Conservation (phyloP, 106 monocot species). For the Hemerocallis citrina region DNA sequence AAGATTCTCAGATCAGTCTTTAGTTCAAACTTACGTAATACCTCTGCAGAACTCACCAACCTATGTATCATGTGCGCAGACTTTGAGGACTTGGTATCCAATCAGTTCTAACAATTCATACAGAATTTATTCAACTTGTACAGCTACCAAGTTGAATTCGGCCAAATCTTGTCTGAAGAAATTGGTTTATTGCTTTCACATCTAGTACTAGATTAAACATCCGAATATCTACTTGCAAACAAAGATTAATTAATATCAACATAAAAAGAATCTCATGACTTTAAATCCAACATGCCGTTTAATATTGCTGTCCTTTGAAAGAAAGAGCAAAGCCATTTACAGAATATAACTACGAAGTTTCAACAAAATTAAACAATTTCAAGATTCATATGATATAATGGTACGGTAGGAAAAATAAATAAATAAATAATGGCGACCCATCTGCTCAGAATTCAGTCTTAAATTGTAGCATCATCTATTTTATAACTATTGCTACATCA, state of each 20-base stretch:
- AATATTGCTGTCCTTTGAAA: too few species aligned
- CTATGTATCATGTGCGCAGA: background rate
- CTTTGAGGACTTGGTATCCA: background rate
- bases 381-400: too few species aligned
- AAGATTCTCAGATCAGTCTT: background rate
- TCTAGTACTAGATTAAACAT: background rate
- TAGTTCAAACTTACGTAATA: background rate
- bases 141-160: background rate
- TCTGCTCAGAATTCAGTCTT: background rate
- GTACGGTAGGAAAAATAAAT: too few species aligned
- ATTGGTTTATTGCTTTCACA: background rate
- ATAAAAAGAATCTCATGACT: background rate
- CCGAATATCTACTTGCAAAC: too few species aligned
- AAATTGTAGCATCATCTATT: background rate
- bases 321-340: too few species aligned
- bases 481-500: too few species aligned
- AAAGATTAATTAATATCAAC: too few species aligned
- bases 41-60: background rate
- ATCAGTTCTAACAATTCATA: background rate
- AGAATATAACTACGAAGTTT: too few species aligned
- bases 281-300: background rate
- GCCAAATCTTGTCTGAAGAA: background rate
- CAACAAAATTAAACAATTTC: too few species aligned
- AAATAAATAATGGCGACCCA: background rate
- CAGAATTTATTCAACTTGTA: background rate